phyloP scores from a whole-genome alignment of 352 stramenopile species.

The Pythium phragmiticola region DNA sequence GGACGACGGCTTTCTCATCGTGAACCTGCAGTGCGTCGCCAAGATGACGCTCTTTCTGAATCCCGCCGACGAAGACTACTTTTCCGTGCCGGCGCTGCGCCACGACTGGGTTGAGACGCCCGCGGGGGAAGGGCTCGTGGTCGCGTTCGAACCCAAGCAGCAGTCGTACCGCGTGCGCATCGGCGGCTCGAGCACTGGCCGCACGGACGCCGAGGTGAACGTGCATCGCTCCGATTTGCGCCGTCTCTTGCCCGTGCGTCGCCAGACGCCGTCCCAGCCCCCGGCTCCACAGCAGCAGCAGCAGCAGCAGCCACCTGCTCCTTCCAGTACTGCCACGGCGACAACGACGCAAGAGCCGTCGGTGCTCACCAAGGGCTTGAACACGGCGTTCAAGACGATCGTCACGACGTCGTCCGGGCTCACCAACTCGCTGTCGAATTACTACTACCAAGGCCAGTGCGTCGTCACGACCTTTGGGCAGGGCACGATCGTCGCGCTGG shows the following conservation, averaged over 20 bases:
- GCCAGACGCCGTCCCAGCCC: conserved; percentile 23
- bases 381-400: conserved; percentile 54
- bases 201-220: conserved; percentile 32
- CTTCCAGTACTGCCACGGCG: conserved; percentile 19
- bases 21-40: conserved; percentile 44
- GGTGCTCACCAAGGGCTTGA: conserved; percentile 45
- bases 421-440: conserved; percentile 56
- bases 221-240: conserved; percentile 36
- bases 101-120: conserved; percentile 62
- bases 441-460: conserved; percentile 69
- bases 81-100: conserved; percentile 55
- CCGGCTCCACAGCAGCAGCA: background rate
- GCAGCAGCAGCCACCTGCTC: background rate
- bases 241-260: conserved; percentile 26
- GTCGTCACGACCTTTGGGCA: conserved; percentile 71
- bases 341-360: conserved; percentile 30
- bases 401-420: conserved; percentile 55
- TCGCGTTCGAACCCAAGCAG: conserved; percentile 44
- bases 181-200: conserved; percentile 32
- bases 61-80: conserved; percentile 40
- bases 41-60: conserved; percentile 40
- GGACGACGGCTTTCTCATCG: conserved; percentile 48
- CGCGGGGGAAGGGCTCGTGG: conserved; percentile 48
- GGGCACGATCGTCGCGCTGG: conserved; percentile 55
- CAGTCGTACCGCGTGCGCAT: conserved; percentile 60